Evolutionary conservation across 169 alveolate species (phyloP).

Genomic region (Eimeria falciformis): DNA sequence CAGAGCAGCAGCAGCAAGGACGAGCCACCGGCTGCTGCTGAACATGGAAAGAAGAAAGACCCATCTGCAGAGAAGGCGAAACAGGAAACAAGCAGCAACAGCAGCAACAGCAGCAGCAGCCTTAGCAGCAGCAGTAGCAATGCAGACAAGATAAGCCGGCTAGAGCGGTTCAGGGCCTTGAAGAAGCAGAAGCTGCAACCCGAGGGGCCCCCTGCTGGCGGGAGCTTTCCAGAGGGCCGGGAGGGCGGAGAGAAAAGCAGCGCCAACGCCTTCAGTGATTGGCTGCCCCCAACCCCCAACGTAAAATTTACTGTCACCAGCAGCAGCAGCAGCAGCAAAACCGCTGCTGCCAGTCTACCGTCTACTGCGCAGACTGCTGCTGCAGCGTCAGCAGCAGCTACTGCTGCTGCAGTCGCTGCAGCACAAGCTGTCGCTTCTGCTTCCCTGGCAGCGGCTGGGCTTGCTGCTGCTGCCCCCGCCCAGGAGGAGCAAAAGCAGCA

Average conservation of each 20-base stretch:
- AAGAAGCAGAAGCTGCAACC: conserved; percentile 59
- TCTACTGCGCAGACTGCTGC: background rate
- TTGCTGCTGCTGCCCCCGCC: conserved; percentile 30
- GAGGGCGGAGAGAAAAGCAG: conserved; percentile 12
- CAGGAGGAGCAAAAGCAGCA: conserved; percentile 6
- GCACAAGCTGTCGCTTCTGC: conserved; percentile 64
- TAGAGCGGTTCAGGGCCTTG: conserved; percentile 73
- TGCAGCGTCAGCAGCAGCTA: conserved; percentile 61
- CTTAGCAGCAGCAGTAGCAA: background rate
- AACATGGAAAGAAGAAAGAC: background rate
- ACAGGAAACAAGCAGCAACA: conserved; percentile 19
- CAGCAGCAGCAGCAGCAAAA: conserved; percentile 19
- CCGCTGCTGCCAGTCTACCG: background rate
- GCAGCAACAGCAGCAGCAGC: conserved; percentile 59
- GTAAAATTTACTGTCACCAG: conserved; percentile 27
- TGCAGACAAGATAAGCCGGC: conserved; percentile 56
- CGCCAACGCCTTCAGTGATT: conserved; percentile 31
- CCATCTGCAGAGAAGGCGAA: background rate
- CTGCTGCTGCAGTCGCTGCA: conserved; percentile 72
- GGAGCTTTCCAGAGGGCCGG: background rate
- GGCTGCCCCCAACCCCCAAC: conserved; percentile 44
- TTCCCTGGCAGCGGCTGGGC: conserved; percentile 33
- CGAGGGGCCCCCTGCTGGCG: background rate
- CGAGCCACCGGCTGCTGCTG: conserved; percentile 13
- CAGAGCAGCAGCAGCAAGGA: conserved; percentile 59